phyloP scores from a whole-genome alignment of 164 flowering plant genomes.

The Vitis cinerea region DNA sequence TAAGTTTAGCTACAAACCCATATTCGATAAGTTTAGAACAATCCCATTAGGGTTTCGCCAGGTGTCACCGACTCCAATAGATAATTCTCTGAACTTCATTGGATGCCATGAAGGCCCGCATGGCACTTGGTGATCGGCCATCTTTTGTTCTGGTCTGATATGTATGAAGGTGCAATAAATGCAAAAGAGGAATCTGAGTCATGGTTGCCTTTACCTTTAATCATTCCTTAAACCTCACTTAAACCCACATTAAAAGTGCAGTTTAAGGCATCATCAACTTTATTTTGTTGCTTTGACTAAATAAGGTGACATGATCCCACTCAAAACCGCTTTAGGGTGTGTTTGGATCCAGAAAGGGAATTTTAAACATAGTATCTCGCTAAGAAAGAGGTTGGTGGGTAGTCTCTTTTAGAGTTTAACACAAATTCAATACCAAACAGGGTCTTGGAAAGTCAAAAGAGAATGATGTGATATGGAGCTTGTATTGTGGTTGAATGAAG shows the following conservation, averaged over 20 bases:
- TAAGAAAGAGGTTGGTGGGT: neutral
- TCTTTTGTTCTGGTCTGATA: no score
- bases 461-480: neutral
- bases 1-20: neutral
- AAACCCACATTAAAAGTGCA: neutral
- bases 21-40: neutral
- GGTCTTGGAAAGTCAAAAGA: neutral
- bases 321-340: no score
- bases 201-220: neutral
- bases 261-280: neutral
- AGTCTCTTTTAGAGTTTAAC: neutral
- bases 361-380: neutral
- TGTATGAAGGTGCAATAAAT: neutral
- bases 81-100: neutral
- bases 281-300: neutral
- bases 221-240: neutral
- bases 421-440: neutral
- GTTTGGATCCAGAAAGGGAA: no score
- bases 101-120: neutral
- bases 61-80: neutral
- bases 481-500: neutral
- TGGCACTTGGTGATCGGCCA: neutral
- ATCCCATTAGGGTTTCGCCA: neutral
- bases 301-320: neutral
- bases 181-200: slow-evolving; percentile 1